phyloP scores from a whole-genome alignment of 148 eudicot species.

The Fagopyrum homotropicum region DNA sequence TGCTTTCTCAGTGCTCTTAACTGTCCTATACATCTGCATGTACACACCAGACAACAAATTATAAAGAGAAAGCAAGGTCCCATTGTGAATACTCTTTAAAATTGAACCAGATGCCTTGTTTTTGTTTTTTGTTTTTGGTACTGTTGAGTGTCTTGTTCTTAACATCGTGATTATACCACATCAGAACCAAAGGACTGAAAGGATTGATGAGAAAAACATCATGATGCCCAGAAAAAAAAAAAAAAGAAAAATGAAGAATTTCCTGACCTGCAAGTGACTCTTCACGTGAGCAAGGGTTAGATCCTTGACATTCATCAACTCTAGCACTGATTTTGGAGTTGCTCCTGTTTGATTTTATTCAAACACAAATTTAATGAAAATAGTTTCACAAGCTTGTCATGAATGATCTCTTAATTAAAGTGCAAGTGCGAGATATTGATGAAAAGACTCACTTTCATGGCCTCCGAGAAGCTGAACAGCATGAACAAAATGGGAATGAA shows the following conservation, averaged over 20 bases:
- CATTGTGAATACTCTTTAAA: background rate
- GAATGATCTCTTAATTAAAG: background rate
- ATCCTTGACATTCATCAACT: slow-evolving; percentile 97
- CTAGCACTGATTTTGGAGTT: slow-evolving; percentile 91
- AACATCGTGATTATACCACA: slow-evolving; percentile 5
- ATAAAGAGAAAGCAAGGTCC: slow-evolving; percentile 7
- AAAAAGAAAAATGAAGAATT: background rate
- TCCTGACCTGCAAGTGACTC: slow-evolving; percentile 84
- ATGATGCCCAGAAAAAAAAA: background rate
- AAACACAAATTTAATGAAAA: no score
- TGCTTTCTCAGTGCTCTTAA: slow-evolving; percentile 81
- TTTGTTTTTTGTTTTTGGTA: no score
- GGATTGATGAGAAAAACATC: background rate
- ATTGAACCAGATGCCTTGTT: background rate
- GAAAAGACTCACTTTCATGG: slow-evolving; percentile 63
- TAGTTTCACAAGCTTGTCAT: background rate
- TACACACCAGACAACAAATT: slow-evolving; percentile 17
- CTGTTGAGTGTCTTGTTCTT: background rate
- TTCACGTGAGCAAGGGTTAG: slow-evolving; percentile 96
- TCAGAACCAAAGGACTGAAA: slow-evolving; percentile 6
- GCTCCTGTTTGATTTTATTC: slow-evolving; percentile 46
- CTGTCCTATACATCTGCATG: slow-evolving; percentile 98
- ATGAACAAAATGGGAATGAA: slow-evolving; percentile 91
- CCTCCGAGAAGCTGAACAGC: slow-evolving; percentile 97
- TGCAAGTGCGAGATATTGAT: background rate